Base-by-base conservation (phyloP, 2,329 filamentous ascomycete species). In the Verticillium albo-atrum region DNA sequence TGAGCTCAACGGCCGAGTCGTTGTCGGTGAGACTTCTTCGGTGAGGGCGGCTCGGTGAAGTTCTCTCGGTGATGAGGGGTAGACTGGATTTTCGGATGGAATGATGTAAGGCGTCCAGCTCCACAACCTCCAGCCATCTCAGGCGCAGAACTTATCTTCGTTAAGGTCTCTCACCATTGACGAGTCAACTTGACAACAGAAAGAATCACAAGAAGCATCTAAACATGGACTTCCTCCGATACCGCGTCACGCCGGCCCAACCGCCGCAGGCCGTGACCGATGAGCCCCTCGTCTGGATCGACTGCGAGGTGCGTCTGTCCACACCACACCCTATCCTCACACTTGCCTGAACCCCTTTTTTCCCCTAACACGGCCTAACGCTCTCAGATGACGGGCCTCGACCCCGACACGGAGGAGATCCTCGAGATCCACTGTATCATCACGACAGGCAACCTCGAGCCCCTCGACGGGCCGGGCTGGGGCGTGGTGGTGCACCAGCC, bases 341-440 rank as follows among this genome's bases (percentile, higher is more conserved):
- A n/a, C n/a, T n/a, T n/a, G n/a, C n/a, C n/a, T n/a, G n/a, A n/a
- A n/a, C n/a, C n/a, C n/a, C n/a, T n/a, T n/a, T n/a, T n/a, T n/a
- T n/a, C n/a, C n/a, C n/a, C n/a, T 12, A 14, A 14, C 15, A n/a
- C 30, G 15, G 14, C 17, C 54, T 17, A 7, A 51, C 25, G 54
- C 20, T 17, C 51, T n/a, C 66, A 96, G 92, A 99, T 99, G 95
- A 98, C 92, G 32, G 92, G 92, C 25, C 83, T 96, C 7, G 62
- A 97, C 73, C 82, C 88, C 2, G 84, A 90, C 61, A 86, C 79
- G 32, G 94, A 98, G 70, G 87, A 88, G 59, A 95, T 98, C 69
- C 86, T 98, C 70, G 92, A 96, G 68, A 89, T 98, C 60, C 94
- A 89, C 74, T 97, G 93, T 77, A 89, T 96, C 74, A 85, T 99